Base-by-base conservation (phyloP, 495 filamentous ascomycete species). In the Aspergillus sparsus region DNA sequence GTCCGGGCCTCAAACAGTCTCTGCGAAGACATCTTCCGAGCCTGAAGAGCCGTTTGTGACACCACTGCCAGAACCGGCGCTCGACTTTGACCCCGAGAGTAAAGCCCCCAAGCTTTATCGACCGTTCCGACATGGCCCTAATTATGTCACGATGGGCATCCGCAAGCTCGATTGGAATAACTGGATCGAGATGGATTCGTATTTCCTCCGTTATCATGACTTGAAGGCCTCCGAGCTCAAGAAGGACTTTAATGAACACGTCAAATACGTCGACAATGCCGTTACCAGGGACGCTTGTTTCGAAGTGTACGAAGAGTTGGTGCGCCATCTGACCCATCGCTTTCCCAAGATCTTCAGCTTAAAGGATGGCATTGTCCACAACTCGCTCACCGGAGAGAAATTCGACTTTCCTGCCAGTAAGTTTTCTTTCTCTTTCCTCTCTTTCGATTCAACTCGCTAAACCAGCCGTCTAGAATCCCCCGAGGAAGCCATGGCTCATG, bases 131-230 rank as follows among this genome's bases (percentile, higher is more conserved):
- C 80, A 89, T 70, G 89, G 89, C 0, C 86, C 86, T 8, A 75
- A 77, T 36, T 80, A 88, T 65, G 80, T 89, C 58, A 91, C 86
- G 7, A 92, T 92, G 89, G 89, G 89, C 6, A 79, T 92, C 12
- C 84, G 87, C 53, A 82, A 78, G n/a, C 80, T 90, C 71, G 73
- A 82, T 42, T 86, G 83, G 72, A 80, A 84, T 63, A 84, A 87
- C 11, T 91, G 89, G 89, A 91, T 91, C 61, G 81, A 91, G 73
- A 80, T 92, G 36, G 89, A 92, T 70, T 89, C 85, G 62, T 81
- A 90, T 39, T 92, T 80, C 68, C 76, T 82, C 6, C 81, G 80
- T 42, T 92, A 79, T 69, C 88, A 92, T 74, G 77, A 80, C 18
- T 75, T 81, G 59, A 92, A 91, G 69, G 77, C 78, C 2, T 72